Base-by-base conservation (phyloP, 176 grass and related monocot species). In the Phoenix dactylifera region DNA sequence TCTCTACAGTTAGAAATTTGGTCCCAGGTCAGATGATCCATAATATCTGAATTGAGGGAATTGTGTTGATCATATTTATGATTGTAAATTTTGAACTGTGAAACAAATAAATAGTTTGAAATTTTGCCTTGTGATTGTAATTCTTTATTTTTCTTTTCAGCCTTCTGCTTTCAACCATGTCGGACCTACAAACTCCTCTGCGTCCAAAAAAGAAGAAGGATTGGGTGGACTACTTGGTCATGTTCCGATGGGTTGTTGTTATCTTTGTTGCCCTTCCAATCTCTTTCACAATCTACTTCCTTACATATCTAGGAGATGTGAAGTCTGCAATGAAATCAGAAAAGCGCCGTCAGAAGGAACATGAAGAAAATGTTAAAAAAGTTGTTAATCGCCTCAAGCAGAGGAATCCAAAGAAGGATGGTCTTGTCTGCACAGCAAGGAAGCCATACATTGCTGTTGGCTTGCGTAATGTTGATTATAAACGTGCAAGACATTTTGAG, bases 381-480 rank as follows among this genome's bases (percentile, higher is more conserved):
- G 83, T 95, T 30, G 86, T 95, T 0, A 87, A 84, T 32, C 68
- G 86, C 14, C 91, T 95, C 16, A 90, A 90, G 80, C 80, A 95
- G 77, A 76, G 91, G 53, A 76, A 95, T 64, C 77, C 91, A 22
- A 82, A 87, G 68, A 95, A 87, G 76, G 91, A 95, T 55, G 91
- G 91, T 1, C 91, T 95, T 39, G 83, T 95, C 7, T 95, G 91
- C 80, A 95, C 86, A 0, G 91, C 91, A 22, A 79, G 91, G 60
- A 96, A 96, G 63, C 91, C 91, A 1, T 90, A 83, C 76, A 90
- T 90, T 30, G 86, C 75, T 28, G 86, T 96, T 54, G 91, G 91
- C 65, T 87, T 90, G 91, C 82, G 91, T 54, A 90, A 90, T 26
- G 91, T 96, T 6, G 91, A 96, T 77, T 96, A 96, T 75, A 96